A percentile compares a stretch with the other conserved stretches of the same genome.
These are phyloP conservation scores for Mycena filopes DNA, from an alignment of 768 basidiomycete genomes.

Conservation along the genomic window DNA sequence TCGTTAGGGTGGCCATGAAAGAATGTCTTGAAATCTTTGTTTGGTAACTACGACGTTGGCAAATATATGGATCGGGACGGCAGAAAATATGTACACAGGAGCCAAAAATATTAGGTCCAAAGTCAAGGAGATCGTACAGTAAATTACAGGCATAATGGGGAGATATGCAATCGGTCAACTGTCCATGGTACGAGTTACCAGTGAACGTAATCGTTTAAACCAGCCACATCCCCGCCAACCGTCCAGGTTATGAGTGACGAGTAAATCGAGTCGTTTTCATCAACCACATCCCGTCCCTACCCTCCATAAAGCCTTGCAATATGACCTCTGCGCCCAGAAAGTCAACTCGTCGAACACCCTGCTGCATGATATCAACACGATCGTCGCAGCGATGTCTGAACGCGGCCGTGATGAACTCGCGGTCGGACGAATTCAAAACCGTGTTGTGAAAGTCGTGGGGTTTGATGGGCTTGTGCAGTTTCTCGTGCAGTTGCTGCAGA, in stretches of 20 bases:
- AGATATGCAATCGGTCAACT: too few species aligned
- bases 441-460: constrained; percentile 69
- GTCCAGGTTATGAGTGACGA: constrained; percentile 11
- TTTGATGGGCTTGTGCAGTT: constrained; percentile 57
- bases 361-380: constrained; percentile 41
- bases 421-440: constrained; percentile 58
- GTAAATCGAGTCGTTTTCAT: constrained; percentile 56
- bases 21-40: background rate
- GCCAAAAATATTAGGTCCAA: too few species aligned
- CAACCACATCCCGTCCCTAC: constrained; percentile 72
- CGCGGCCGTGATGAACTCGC: constrained; percentile 54
- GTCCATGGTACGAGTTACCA: too few species aligned
- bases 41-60: background rate
- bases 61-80: too few species aligned
- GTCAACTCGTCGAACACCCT: constrained; percentile 68
- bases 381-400: constrained; percentile 58
- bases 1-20: constrained; percentile 33
- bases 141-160: too few species aligned
- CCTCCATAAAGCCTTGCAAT: constrained; percentile 64
- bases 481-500: constrained; percentile 54
- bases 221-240: too few species aligned
- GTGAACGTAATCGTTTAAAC: too few species aligned
- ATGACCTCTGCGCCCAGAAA: constrained; percentile 64
- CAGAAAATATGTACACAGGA: too few species aligned
- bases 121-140: too few species aligned